Conservation (phyloP, 768 basidiomycete genomes). For the Lyophyllum atratum region DNA sequence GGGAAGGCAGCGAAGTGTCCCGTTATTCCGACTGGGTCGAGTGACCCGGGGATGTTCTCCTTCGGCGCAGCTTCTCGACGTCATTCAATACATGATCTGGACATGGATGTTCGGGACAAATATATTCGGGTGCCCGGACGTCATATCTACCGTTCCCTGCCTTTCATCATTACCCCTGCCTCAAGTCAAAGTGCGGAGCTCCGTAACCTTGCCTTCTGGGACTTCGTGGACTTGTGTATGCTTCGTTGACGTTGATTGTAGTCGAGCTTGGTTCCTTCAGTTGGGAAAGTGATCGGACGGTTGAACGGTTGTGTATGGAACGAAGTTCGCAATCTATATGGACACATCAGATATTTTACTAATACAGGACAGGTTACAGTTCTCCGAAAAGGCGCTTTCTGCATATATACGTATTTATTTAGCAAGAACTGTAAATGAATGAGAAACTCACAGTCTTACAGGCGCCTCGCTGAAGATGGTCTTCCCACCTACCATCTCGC, state of each 20-base stretch:
- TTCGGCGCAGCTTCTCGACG: not conserved
- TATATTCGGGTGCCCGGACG: not conserved
- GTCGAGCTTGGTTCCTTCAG: not conserved
- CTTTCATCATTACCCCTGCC: not conserved
- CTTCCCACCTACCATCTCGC: conserved; percentile 81
- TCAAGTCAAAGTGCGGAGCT: not conserved
- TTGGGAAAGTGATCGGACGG: not conserved
- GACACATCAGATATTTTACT: conserved; percentile 1
- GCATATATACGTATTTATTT: conserved; percentile 2
- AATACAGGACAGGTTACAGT: conserved; percentile 15
- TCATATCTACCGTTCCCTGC: not conserved
- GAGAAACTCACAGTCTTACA: conserved; percentile 57
- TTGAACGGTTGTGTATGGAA: not conserved
- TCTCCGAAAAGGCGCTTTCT: conserved; percentile 75
- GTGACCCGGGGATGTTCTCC: not conserved
- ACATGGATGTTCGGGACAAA: not conserved
- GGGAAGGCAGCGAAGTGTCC: conserved; percentile 32
- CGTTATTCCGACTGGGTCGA: not conserved
- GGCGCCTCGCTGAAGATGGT: conserved; percentile 77
- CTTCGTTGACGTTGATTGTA: not conserved
- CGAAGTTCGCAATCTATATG: not conserved
- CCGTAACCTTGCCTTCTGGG: not conserved
- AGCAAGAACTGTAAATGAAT: not conserved
- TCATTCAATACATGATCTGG: not conserved
- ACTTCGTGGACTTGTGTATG: not conserved